phyloP scores from a whole-genome alignment of 164 flowering plant species.

The Magnolia kwangsiensis region DNA sequence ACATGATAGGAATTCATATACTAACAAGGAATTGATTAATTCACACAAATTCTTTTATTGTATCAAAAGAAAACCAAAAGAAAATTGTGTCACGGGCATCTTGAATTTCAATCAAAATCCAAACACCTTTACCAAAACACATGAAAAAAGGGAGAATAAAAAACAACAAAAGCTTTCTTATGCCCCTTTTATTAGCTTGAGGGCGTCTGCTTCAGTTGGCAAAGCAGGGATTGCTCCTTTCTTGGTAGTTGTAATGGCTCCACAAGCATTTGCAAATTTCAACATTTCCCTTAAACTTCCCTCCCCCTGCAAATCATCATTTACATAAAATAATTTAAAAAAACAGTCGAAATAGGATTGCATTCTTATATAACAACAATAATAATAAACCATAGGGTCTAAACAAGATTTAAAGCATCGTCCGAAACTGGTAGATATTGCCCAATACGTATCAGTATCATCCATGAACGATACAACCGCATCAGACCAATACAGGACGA shows the following conservation, averaged over 20 bases:
- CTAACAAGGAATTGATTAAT: not conserved
- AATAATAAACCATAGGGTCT: no score
- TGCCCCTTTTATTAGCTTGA: conserved; percentile 32
- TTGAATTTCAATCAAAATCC: not conserved
- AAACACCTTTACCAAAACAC: not conserved
- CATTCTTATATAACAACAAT: no score
- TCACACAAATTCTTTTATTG: not conserved
- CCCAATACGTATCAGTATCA: no score
- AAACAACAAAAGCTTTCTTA: not conserved
- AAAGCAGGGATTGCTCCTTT: conserved; percentile 98
- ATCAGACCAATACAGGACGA: no score
- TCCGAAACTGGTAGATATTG: no score
- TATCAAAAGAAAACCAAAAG: not conserved
- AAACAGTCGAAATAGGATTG: not conserved
- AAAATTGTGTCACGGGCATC: not conserved
- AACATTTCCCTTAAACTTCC: conserved; percentile 51
- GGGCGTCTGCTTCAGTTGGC: conserved; percentile 55
- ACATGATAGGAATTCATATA: not conserved
- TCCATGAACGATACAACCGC: no score
- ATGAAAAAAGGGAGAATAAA: not conserved
- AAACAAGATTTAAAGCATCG: no score
- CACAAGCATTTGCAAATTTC: conserved; percentile 79
- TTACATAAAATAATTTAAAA: not conserved
- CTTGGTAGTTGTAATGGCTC: conserved; percentile 88
- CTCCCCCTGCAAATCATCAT: conserved; percentile 55